Conservation (phyloP, 1,284 basidiomycete species). For the Sanguinoderma infundibulare region DNA sequence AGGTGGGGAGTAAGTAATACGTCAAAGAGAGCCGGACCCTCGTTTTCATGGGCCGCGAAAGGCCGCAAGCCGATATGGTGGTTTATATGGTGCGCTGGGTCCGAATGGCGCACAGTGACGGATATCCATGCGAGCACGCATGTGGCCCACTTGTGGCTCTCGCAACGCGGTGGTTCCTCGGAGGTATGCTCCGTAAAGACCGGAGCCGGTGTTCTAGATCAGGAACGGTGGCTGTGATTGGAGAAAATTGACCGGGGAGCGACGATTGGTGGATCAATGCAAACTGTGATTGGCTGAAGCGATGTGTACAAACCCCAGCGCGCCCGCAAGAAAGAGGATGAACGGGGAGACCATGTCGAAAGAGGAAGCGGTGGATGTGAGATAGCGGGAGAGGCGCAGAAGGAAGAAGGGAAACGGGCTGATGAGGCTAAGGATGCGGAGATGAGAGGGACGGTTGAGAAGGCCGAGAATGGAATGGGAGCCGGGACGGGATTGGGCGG, state of each 20-base stretch:
- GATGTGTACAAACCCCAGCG: neutral
- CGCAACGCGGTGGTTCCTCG: too few relatives aligned
- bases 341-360: neutral
- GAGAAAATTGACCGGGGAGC: conserved; percentile 10
- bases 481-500: neutral
- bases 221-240: conserved; percentile 7
- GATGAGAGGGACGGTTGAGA: neutral
- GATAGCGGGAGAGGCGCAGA: neutral
- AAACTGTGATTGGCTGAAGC: neutral
- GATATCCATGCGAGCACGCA: too few relatives aligned
- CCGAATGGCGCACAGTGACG: neutral
- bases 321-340: neutral
- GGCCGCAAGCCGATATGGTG: too few relatives aligned
- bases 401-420: neutral
- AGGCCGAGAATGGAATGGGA: neutral
- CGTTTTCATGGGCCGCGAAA: neutral
- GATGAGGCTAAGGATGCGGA: too few relatives aligned
- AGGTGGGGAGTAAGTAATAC: neutral
- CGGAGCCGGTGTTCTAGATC: neutral
- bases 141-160: too few relatives aligned
- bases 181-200: neutral
- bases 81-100: neutral
- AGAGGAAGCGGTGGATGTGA: neutral
- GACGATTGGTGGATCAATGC: neutral
- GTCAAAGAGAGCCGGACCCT: neutral